Percentiles rank a stretch among this genome's conserved stretches.
These are phyloP conservation scores for Tolypocladium inflatum DNA, from an alignment of 2,329 filamentous ascomycete species.

Conservation along the genomic window DNA sequence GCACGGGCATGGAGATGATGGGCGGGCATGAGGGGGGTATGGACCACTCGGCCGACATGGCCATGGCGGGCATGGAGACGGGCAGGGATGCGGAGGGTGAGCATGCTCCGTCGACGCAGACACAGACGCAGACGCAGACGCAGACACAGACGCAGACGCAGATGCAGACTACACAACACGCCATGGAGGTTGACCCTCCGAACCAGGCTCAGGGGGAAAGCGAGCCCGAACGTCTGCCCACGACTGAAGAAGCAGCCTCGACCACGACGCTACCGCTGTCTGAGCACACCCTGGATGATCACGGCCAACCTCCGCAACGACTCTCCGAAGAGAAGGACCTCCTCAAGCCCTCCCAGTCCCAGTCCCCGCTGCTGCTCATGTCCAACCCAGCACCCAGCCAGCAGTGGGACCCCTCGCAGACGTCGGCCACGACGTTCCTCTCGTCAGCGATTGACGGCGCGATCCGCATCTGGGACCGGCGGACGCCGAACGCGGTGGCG, in stretches of 20 bases:
- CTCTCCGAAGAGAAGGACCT: slow-evolving; percentile 3
- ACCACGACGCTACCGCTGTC: not conserved
- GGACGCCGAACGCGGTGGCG: slow-evolving; percentile 67
- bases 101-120: not conserved
- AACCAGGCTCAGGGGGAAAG: not conserved
- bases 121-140: not conserved
- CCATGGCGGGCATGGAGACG: slow-evolving; percentile 24
- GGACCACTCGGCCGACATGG: slow-evolving; percentile 33
- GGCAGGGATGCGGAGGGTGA: slow-evolving; percentile 11
- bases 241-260: not conserved
- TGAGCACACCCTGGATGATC: not conserved
- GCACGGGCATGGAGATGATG: slow-evolving; percentile 56
- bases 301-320: not conserved
- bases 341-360: slow-evolving; percentile 13
- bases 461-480: slow-evolving; percentile 86
- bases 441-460: slow-evolving; percentile 81
- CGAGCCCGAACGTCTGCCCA: not conserved
- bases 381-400: slow-evolving; percentile 9
- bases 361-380: slow-evolving; percentile 13
- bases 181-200: slow-evolving; percentile 7
- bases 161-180: slow-evolving; percentile 1
- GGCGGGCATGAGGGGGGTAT: slow-evolving; percentile 28
- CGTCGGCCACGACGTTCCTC: slow-evolving; percentile 73
- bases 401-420: slow-evolving; percentile 44
- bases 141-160: not conserved